Base-by-base conservation (phyloP, 2,329 filamentous ascomycete genomes). In the Beauveria scarabaeidicola region DNA sequence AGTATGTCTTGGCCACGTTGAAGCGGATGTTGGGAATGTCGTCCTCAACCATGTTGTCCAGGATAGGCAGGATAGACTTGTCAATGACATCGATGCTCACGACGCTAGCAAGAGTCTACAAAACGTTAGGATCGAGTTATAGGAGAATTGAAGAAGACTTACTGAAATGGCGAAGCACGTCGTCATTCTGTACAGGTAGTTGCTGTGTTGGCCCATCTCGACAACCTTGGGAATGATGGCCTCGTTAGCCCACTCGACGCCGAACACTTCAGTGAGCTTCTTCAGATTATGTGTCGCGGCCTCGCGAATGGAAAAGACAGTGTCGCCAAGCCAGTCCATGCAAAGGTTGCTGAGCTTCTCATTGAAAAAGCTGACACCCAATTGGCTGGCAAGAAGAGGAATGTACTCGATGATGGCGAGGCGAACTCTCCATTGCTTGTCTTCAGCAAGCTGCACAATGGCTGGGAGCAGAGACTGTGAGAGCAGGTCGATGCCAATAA, bases 401-500 rank as follows among this genome's bases (percentile, higher is more conserved):
- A 99, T 97, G 77, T 99, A 97, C 82, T 99, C 93, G 74, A 99
- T 99, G 72, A 99, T 99, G 62, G 94, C 94, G 66, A 99, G 82
- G 66, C 94, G 89, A 62, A 99, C 94, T 70, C 94, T 88, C 94
- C 94, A 99, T 79, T 97, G 92, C 82, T 99, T 99, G 76, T 99
- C 94, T 76, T 97, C 94, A 59, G 94, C 94, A 67, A 99, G 82
- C 74, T 97, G 92, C 38, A 97, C 91, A 69, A 99, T 99, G 48
- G 94, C 94, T 13, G 95, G 94, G 53, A 99, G 88, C 58, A 99
- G 87, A 25, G 93, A 97, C 74, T 97, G 92, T 51, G 94, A 97
- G 53, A 99, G 86, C 19, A 96, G 84, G 63, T 99, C 94, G 74
- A 99, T 99, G 63, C 94, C 94, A 72, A 99, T 99, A 62, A 99